Percentiles rank a stretch among this genome's conserved stretches.
Conservation (phyloP, 441 rosid genomes). For the Pelargonium cotyledonis region DNA sequence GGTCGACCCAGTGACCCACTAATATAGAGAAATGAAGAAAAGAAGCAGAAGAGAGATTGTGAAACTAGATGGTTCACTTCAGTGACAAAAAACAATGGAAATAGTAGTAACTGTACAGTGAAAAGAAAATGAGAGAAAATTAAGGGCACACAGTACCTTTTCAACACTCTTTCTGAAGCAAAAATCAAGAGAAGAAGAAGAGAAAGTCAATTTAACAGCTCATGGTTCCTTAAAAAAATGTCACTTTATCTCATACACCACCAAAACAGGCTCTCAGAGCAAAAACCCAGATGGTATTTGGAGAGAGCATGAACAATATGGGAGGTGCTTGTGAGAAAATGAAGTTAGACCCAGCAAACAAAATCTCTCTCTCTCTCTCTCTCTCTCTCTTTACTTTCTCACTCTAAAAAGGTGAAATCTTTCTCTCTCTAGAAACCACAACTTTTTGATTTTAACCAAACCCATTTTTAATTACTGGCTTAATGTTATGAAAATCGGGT, state of each 20-base stretch:
- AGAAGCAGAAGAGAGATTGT: constrained; percentile 3
- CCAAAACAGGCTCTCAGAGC: not conserved
- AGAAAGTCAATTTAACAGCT: not conserved
- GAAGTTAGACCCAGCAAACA: not conserved
- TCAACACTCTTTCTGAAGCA: not conserved
- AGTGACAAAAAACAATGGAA: not conserved
- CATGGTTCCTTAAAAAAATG: not conserved
- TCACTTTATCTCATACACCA: not conserved
- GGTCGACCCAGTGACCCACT: constrained; percentile 11
- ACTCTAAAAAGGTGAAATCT: not conserved
- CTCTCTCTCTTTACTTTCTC: not conserved
- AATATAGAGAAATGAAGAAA: constrained; percentile 10
- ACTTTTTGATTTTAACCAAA: not conserved
- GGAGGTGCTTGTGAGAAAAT: not conserved
- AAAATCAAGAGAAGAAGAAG: not conserved
- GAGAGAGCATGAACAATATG: not conserved
- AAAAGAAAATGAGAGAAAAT: not conserved
- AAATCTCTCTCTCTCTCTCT: too few relatives aligned
- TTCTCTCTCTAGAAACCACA: constrained; percentile 11
- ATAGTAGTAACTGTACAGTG: not conserved
- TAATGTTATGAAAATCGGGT: not conserved
- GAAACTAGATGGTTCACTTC: not conserved
- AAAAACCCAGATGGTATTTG: not conserved
- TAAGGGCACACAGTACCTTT: constrained; percentile 6
- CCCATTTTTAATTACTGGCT: not conserved